These are phyloP conservation scores for Claviceps sp. DNA, from an alignment of 2,329 filamentous ascomycete species.

Conservation along the genomic window DNA sequence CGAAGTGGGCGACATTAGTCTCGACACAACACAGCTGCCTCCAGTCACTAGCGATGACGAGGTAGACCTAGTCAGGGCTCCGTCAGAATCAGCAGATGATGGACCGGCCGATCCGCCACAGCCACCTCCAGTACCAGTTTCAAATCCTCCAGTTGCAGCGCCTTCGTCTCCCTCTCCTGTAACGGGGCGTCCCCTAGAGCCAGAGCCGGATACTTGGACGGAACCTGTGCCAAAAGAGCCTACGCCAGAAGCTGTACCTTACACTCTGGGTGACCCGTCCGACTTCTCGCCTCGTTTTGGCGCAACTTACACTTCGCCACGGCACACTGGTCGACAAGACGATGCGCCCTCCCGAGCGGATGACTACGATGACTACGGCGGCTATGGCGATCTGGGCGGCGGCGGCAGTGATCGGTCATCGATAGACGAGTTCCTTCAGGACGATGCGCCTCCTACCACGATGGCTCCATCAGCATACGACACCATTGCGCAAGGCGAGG, in stretches of 20 bases:
- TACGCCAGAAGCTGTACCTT: slow-evolving; percentile 18
- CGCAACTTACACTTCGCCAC: slow-evolving; percentile 2
- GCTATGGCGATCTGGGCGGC: slow-evolving; percentile 11
- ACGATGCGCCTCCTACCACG: slow-evolving; percentile 6
- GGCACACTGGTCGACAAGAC: slow-evolving; percentile 3
- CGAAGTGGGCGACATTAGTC: slow-evolving; percentile 9
- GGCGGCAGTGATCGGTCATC: slow-evolving; percentile 22
- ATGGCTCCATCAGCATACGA: slow-evolving; percentile 19
- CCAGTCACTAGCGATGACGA: slow-evolving; percentile 14
- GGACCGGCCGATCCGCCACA: background rate
- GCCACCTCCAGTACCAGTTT: background rate
- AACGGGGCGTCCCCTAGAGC: slow-evolving; percentile 7
- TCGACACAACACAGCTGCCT: slow-evolving; percentile 5
- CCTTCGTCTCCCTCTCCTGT: slow-evolving; percentile 5
- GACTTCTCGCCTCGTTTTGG: slow-evolving; percentile 6
- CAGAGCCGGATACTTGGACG: slow-evolving; percentile 34
- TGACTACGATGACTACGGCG: slow-evolving; percentile 13
- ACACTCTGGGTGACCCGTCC: background rate
- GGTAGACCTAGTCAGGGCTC: slow-evolving; percentile 16
- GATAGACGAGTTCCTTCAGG: slow-evolving; percentile 14
- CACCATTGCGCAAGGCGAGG: slow-evolving; percentile 35
- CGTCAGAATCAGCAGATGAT: slow-evolving; percentile 9
- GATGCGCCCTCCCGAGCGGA: slow-evolving; percentile 9
- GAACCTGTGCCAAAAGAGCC: slow-evolving; percentile 25
- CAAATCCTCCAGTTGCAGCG: background rate